Evolutionary conservation across 2,329 filamentous ascomycete genomes (phyloP).

Genomic region (Ploettnerulaceae sp.): DNA sequence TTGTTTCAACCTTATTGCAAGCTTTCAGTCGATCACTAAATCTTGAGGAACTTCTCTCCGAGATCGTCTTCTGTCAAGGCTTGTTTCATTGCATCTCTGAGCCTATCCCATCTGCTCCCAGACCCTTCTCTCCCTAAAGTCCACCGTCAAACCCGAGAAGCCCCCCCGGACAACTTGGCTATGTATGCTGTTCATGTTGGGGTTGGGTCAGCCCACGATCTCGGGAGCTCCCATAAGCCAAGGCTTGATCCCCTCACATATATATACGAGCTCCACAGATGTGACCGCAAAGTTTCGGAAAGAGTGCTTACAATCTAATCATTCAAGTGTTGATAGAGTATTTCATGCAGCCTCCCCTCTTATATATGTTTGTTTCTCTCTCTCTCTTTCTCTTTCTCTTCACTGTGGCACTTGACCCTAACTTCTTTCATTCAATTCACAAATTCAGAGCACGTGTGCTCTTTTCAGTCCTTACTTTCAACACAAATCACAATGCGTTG

Average conservation of each 20-base stretch:
- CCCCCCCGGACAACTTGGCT: background rate
- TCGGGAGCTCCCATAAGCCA: background rate
- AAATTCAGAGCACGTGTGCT: slow-evolving; percentile 15
- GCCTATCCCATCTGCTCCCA: background rate
- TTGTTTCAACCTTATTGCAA: background rate
- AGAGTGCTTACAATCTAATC: background rate
- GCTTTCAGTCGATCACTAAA: background rate
- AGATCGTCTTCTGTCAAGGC: background rate
- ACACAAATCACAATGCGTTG: slow-evolving; percentile 19
- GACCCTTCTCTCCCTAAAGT: background rate
- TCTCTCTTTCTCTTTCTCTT: background rate
- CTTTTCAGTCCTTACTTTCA: slow-evolving; percentile 18
- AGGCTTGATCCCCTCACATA: background rate
- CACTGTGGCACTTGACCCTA: background rate
- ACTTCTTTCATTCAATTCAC: slow-evolving; percentile 1
- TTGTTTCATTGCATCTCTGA: background rate
- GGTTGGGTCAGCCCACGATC: background rate
- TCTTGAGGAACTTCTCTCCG: background rate
- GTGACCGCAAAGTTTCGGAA: background rate
- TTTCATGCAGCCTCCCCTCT: background rate
- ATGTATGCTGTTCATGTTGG: background rate
- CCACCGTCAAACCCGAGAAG: background rate
- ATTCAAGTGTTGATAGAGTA: background rate
- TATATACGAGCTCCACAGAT: background rate
- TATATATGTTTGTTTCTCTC: background rate